Conservation (phyloP, 352 stramenopile species). For the Phytophthora citricola region DNA sequence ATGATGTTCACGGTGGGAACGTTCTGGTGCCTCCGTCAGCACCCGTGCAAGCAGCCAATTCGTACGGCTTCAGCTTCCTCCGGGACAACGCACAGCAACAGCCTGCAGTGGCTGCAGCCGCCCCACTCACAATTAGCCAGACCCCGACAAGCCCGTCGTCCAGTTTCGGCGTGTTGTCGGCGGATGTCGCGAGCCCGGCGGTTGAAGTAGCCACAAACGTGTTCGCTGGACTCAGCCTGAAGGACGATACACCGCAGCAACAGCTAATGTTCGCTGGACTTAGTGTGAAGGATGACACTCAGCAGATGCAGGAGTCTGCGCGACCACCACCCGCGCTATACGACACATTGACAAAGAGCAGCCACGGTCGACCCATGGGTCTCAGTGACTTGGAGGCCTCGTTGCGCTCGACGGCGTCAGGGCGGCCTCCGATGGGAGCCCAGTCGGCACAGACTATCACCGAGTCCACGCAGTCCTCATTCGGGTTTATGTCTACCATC, state of each 20-base stretch:
- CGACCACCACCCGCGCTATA: constrained; percentile 34
- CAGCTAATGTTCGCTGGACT: constrained; percentile 62
- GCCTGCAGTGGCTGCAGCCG: constrained; percentile 4
- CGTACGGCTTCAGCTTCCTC: constrained; percentile 60
- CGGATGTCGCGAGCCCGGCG: constrained; percentile 15
- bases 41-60: constrained; percentile 36
- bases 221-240: constrained; percentile 65
- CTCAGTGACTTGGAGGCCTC: constrained; percentile 53
- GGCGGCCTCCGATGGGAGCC: constrained; percentile 8
- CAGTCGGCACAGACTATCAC: constrained; percentile 6
- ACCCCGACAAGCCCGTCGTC: constrained; percentile 41
- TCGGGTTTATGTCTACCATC: constrained; percentile 58
- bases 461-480: constrained; percentile 50
- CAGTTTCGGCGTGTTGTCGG: constrained; percentile 46
- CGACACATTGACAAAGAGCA: constrained; percentile 47
- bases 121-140: constrained; percentile 25
- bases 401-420: constrained; percentile 38
- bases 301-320: constrained; percentile 5
- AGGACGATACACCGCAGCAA: constrained; percentile 24
- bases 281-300: constrained; percentile 41
- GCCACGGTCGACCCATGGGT: constrained; percentile 51
- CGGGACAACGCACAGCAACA: constrained; percentile 32
- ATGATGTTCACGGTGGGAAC: constrained; percentile 27
- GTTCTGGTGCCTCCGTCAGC: constrained; percentile 19
- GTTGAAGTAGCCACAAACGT: constrained; percentile 43